Evolutionary conservation across 352 stramenopile genomes (phyloP), one percentile per base, ranked within the genome.

Genomic region (Thraustochytrium sp.): DNA sequence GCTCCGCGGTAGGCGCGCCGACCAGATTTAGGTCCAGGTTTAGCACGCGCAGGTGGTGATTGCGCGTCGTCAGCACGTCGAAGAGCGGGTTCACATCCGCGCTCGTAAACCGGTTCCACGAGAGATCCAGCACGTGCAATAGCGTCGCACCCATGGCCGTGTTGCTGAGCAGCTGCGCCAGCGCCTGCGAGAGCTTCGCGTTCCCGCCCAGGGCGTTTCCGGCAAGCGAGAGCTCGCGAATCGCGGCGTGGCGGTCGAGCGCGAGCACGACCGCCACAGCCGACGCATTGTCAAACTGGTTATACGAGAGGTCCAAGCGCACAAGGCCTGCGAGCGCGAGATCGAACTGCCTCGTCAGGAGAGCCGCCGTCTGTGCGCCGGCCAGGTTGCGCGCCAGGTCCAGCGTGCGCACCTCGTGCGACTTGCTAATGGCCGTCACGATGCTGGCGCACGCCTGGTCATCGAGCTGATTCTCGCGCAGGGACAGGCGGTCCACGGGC

Each of bases 381-480:
- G 38, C 63, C 5, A 53, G 63, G 36, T 76, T 76, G 23, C 63
- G 26, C 13, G 63, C 40, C 9, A 76, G 42, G 46, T 76, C 63
- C 29, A 53, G 42, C 11, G 8, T 34, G 3, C 11, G 5, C 9
- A 76, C 46, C 26, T 53, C 16, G 46, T 76, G 63, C 5, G 26
- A 23, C 5, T 53, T 31, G 11, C 37, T 34, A 23, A 76, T 36
- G 13, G 63, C 63, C 2, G 37, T 36, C 18, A 76, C 46, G 36
- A 76, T 36, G 16, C 13, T 26, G 11, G 63, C 31, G 37, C 38
- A 76, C 23, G 37, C 63, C 2, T 2, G 29, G 46, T 76, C 63
- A 34, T 55, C 29, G 63, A 56, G 56, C 63, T 53, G n/a, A 36
- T 76, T 76, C 1, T 76, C 63, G 42, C 63, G 46, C 11, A 76